A percentile compares a stretch with the other conserved stretches of the same genome.
Conservation (phyloP, 2,329 filamentous ascomycete genomes). For the Hypoxylon sp. region DNA sequence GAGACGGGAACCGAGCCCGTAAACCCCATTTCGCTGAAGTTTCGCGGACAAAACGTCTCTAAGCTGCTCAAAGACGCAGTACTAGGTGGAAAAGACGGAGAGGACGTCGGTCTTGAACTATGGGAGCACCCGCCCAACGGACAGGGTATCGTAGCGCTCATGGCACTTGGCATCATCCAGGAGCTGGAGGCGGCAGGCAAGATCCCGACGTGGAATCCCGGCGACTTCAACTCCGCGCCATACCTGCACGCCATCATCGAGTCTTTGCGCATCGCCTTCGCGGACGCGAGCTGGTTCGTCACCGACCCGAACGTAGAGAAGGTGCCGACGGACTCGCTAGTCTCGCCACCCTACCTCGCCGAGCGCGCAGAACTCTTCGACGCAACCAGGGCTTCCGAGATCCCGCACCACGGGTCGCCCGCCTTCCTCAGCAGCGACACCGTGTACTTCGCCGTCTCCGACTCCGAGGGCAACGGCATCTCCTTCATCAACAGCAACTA, state of each 20-base stretch:
- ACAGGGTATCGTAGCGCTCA: slow-evolving; percentile 93
- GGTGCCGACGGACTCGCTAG: slow-evolving; percentile 76
- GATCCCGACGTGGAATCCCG: slow-evolving; percentile 75
- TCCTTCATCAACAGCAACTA: slow-evolving; percentile 98
- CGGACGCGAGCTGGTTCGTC: slow-evolving; percentile 91
- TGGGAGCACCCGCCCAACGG: slow-evolving; percentile 99
- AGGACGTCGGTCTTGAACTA: slow-evolving; percentile 74
- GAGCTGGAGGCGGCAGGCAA: slow-evolving; percentile 80
- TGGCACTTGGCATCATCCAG: slow-evolving; percentile 92
- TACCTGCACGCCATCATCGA: slow-evolving; percentile 92
- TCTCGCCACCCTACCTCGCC: slow-evolving; percentile 80
- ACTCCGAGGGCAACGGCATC: slow-evolving; percentile 86
- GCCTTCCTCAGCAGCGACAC: slow-evolving; percentile 90
- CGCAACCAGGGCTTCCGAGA: slow-evolving; percentile 69
- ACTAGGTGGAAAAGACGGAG: slow-evolving; percentile 49
- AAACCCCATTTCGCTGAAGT: slow-evolving; percentile 85
- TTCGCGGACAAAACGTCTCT: slow-evolving; percentile 70
- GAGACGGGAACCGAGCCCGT: slow-evolving; percentile 77
- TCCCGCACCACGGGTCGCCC: slow-evolving; percentile 76
- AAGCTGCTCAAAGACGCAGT: slow-evolving; percentile 43
- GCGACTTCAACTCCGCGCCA: slow-evolving; percentile 83
- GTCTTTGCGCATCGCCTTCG: slow-evolving; percentile 87
- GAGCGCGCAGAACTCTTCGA: slow-evolving; percentile 72
- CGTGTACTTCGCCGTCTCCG: slow-evolving; percentile 91
- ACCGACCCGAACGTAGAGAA: slow-evolving; percentile 80